phyloP scores from a whole-genome alignment of 1,139 yeast species.

The Hansenula anomala region DNA sequence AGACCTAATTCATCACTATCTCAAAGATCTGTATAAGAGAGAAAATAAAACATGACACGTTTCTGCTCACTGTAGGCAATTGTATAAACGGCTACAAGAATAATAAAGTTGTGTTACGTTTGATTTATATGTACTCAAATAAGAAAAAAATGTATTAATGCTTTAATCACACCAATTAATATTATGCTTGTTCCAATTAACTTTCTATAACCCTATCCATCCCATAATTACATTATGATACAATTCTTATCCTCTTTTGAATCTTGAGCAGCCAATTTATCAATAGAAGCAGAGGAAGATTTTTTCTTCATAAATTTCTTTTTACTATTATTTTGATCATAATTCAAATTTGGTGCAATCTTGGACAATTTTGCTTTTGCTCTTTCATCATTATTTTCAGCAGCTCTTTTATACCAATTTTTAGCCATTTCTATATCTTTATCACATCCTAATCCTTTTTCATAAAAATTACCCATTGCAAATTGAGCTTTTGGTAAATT shows the following conservation, averaged over 20 bases:
- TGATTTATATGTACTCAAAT: no score
- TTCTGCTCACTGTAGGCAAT: no score
- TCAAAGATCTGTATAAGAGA: not conserved
- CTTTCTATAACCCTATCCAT: no score
- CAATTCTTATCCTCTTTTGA: slow-evolving; percentile 35
- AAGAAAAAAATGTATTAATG: no score
- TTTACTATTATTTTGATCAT: not conserved
- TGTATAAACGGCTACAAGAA: no score
- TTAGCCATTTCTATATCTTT: slow-evolving; percentile 54
- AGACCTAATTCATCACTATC: not conserved
- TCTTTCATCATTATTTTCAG: slow-evolving; percentile 65
- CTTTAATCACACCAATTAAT: no score
- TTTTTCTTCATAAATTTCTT: slow-evolving; percentile 1
- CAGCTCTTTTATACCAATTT: slow-evolving; percentile 74
- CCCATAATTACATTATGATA: slow-evolving; percentile 36
- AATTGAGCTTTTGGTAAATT: slow-evolving; percentile 82
- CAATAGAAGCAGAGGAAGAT: slow-evolving; percentile 1
- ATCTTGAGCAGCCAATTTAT: no score
- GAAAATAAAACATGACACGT: no score
- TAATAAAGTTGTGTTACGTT: no score
- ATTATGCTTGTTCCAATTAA: no score
- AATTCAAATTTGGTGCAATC: not conserved
- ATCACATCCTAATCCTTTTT: slow-evolving; percentile 83
- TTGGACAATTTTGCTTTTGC: slow-evolving; percentile 36
- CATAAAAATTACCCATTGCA: slow-evolving; percentile 80